phyloP scores from a whole-genome alignment of 129 eudicot genomes.

The Smallanthus sonchifolius region DNA sequence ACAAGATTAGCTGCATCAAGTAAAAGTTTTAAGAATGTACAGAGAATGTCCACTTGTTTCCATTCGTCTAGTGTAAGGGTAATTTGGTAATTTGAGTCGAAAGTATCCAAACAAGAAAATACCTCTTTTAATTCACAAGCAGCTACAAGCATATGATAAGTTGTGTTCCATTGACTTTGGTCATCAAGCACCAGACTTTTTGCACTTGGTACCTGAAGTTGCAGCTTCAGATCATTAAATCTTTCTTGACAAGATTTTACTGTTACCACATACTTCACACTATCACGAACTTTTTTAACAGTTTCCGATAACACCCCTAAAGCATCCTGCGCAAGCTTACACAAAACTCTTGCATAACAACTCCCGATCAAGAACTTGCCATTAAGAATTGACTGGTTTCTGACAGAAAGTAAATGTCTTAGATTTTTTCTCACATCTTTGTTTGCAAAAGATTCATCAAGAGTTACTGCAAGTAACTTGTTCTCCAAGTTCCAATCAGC shows the following conservation, averaged over 20 bases:
- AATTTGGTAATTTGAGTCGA: conserved; percentile 44
- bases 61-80: conserved; percentile 62
- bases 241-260: conserved; percentile 34
- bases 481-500: conserved; percentile 55
- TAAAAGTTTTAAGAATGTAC: conserved; percentile 52
- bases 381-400: conserved; percentile 40
- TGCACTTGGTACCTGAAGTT: conserved; percentile 68
- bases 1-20: conserved; percentile 59
- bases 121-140: conserved; percentile 81
- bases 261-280: conserved; percentile 65
- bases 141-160: conserved; percentile 76
- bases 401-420: conserved; percentile 38
- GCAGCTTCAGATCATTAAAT: conserved; percentile 47
- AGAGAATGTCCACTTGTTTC: conserved; percentile 58
- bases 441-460: conserved; percentile 54
- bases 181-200: conserved; percentile 60
- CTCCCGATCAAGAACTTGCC: conserved; percentile 60
- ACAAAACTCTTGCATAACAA: conserved; percentile 61
- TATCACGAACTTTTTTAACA: conserved; percentile 61
- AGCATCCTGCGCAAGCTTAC: conserved; percentile 60
- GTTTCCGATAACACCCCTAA: conserved; percentile 33
- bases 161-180: conserved; percentile 66
- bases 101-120: conserved; percentile 58
- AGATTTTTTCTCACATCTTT: conserved; percentile 44
- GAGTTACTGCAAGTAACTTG: conserved; percentile 62